Base-by-base conservation (phyloP, 305 asterid genomes). In the Stenogyne calaminthoides region DNA sequence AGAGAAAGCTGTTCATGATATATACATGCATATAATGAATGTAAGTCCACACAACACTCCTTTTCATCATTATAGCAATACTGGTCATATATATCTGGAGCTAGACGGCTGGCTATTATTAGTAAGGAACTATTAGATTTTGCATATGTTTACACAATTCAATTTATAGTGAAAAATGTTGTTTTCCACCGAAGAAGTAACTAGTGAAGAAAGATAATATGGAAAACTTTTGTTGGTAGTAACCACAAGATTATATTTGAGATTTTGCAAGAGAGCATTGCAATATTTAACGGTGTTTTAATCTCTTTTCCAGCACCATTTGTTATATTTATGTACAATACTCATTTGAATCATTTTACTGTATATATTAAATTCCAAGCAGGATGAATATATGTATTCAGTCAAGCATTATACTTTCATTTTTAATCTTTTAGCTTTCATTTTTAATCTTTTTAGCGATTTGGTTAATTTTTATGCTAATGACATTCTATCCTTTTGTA, bases 1-100 rank as follows among this genome's bases (percentile, higher is more conserved):
- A 0, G 98, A 91, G 87, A 91, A 94, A 86, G 97, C 97, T 65
- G 99, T 91, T 63, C 81, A 91, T 76, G 99, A 94, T 83, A 91
- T 94, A 62, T 91, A 91, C 84, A 76, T 71, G 82, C 99, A 94
- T 78, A 91, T 94, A 74, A 76, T 88, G 77, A 94, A 89, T 80
- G 99, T 94, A 87, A 89, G 96, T 40, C 76, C 52, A 67, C 59
- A 62, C 9, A 70, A 3, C 10, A 64, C 56, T 76, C 60, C 29
- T 56, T 71, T 51, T 27, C 25, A 40, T 19, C 7, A 54, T 20
- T 57, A 54, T 20, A 49, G 37, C n/a, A 7, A 29, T 59, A 15
- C 19, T 62, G 27, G 51, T 37, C 67, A 34, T 6, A n/a, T 60
- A 32, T 12, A 66, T 40, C 12, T 27, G 19, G 39, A 58, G 42